Conservation (phyloP, 805 yeast genomes). For the Nakazawaea molendinolei region DNA sequence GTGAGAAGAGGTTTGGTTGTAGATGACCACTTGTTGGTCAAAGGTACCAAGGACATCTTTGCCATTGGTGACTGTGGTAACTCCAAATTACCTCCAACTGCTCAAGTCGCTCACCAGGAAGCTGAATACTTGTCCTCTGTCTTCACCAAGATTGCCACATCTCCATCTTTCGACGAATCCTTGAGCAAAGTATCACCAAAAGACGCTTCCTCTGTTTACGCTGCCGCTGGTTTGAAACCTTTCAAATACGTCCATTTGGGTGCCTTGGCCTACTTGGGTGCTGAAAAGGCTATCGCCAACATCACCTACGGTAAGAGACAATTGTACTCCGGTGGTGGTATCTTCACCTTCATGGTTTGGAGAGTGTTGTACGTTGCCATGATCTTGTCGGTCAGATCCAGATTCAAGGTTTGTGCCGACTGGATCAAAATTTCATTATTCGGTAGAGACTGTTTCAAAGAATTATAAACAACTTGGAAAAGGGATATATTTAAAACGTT, state of each 20-base stretch:
- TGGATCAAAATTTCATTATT: slow-evolving; percentile 46
- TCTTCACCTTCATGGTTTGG: slow-evolving; percentile 49
- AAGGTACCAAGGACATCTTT: slow-evolving; percentile 40
- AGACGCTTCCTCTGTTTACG: slow-evolving; percentile 5
- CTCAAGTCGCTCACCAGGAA: slow-evolving; percentile 53
- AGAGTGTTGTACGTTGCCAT: slow-evolving; percentile 48
- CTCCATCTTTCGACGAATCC: slow-evolving; percentile 34
- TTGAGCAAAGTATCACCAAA: slow-evolving; percentile 28
- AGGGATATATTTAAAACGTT: too few species aligned
- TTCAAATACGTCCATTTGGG: slow-evolving; percentile 46
- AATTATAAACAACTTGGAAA: slow-evolving; percentile 24
- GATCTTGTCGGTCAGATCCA: slow-evolving; percentile 49
- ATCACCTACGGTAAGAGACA: slow-evolving; percentile 50
- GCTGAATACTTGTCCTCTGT: slow-evolving; percentile 40
- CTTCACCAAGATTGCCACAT: slow-evolving; percentile 36
- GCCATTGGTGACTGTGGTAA: slow-evolving; percentile 54
- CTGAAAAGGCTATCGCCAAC: slow-evolving; percentile 52
- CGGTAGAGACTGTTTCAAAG: slow-evolving; percentile 51
- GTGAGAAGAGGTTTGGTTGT: slow-evolving; percentile 49
- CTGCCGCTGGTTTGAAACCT: slow-evolving; percentile 25
- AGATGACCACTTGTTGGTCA: slow-evolving; percentile 39
- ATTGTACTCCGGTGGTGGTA: slow-evolving; percentile 42
- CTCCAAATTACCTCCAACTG: slow-evolving; percentile 50
- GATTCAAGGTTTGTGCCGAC: slow-evolving; percentile 43
- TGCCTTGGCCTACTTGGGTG: slow-evolving; percentile 50